Evolutionary conservation across 2,329 filamentous ascomycete species (phyloP).

Genomic region (Aschersonia sp.): DNA sequence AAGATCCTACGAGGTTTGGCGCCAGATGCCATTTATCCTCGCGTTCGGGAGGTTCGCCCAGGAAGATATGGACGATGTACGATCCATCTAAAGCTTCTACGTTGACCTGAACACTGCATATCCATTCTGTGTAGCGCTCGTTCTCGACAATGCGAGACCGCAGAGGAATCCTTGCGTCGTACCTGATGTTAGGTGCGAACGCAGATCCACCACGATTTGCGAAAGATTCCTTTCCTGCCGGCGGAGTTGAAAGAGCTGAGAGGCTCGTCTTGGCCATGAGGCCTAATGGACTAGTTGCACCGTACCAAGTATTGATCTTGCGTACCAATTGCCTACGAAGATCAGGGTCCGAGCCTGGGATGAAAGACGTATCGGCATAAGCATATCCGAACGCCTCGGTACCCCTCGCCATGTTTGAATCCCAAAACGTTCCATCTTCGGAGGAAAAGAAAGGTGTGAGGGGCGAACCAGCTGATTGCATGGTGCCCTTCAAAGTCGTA

Average conservation of each 20-base stretch:
- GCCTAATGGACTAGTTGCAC: conserved; percentile 14
- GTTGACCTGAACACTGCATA: conserved; percentile 48
- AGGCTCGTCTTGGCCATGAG: conserved; percentile 4
- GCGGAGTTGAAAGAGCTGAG: neutral
- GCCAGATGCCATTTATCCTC: conserved; percentile 34
- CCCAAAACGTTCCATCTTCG: conserved; percentile 50
- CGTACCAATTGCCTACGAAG: conserved; percentile 18
- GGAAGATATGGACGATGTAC: conserved; percentile 52
- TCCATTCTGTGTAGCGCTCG: conserved; percentile 46
- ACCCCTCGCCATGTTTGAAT: conserved; percentile 44
- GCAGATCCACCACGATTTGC: neutral
- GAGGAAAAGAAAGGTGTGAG: conserved; percentile 54
- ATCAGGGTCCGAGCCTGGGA: conserved; percentile 10
- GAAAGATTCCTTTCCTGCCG: neutral
- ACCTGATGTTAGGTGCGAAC: conserved; percentile 12
- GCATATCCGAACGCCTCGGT: conserved; percentile 56
- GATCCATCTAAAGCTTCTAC: conserved; percentile 46
- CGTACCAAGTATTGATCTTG: conserved; percentile 38
- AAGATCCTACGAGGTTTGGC: conserved; percentile 44
- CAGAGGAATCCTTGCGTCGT: conserved; percentile 10
- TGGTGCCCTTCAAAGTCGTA: conserved; percentile 37
- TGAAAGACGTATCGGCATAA: conserved; percentile 46
- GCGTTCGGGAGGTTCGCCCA: conserved; percentile 37
- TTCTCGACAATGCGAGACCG: conserved; percentile 19
- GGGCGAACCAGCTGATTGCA: conserved; percentile 39